Evolutionary conservation across 1,284 basidiomycete species (phyloP).

Genomic region (Leccinum subrobustum): DNA sequence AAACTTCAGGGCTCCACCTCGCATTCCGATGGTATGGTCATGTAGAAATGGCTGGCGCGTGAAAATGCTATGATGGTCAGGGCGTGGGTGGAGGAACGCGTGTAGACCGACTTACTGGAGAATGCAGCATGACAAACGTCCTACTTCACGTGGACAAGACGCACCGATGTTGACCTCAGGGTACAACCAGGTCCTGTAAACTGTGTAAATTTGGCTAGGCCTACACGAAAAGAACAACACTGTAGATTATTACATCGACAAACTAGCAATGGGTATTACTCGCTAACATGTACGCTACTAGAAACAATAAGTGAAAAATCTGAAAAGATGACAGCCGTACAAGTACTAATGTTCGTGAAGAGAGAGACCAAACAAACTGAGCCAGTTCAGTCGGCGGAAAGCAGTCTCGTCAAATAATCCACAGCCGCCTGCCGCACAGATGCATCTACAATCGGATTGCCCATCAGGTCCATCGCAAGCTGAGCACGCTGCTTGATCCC

Average conservation of each 20-base stretch:
- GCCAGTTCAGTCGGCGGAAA: slow-evolving; percentile 34
- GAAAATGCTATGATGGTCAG: neutral
- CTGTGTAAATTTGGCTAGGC: neutral
- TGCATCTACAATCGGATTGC: slow-evolving; percentile 52
- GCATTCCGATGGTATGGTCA: slow-evolving; percentile 22
- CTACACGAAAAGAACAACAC: neutral
- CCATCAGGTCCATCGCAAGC: slow-evolving; percentile 59
- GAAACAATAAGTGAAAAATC: neutral
- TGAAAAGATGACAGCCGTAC: neutral
- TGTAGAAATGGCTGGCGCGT: slow-evolving; percentile 13
- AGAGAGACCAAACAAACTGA: slow-evolving; percentile 15
- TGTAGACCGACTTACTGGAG: neutral
- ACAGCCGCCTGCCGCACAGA: slow-evolving; percentile 62
- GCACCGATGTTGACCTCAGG: neutral
- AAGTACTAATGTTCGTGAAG: slow-evolving; percentile 1
- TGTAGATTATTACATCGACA: neutral
- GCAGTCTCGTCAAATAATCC: slow-evolving; percentile 67
- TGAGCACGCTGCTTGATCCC: slow-evolving; percentile 58
- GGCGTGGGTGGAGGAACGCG: neutral
- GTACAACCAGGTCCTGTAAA: neutral
- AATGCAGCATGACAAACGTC: neutral
- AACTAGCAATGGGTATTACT: slow-evolving; percentile 16
- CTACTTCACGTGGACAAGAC: neutral
- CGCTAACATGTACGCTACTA: slow-evolving; percentile 5
- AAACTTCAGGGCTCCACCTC: neutral